Evolutionary conservation across 2,329 filamentous ascomycete species (phyloP).

Genomic region (Westerdykella sp.): DNA sequence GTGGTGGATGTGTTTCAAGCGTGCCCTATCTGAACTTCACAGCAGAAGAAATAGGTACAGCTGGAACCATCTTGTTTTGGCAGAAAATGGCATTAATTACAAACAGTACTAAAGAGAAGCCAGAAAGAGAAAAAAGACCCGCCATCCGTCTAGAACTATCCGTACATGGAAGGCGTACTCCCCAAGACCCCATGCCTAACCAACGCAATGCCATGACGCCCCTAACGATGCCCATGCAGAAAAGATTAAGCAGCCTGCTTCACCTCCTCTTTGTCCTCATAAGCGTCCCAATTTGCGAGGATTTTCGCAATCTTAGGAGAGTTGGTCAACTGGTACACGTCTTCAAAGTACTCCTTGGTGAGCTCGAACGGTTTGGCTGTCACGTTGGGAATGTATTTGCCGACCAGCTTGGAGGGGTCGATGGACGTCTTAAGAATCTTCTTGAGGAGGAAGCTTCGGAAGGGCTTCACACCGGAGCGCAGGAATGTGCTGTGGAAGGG

Average conservation of each 20-base stretch:
- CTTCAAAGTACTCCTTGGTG: conserved; percentile 98
- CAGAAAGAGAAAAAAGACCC: too few species aligned
- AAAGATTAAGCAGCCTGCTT: conserved; percentile 6
- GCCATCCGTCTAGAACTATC: too few species aligned
- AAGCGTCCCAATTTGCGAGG: conserved; percentile 66
- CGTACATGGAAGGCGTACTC: too few species aligned
- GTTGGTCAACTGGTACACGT: conserved; percentile 93
- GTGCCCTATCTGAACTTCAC: too few species aligned
- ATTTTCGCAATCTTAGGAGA: conserved; percentile 68
- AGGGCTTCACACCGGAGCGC: conserved; percentile 96
- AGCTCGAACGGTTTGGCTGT: conserved; percentile 92
- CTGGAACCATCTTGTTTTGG: too few species aligned
- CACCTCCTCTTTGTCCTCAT: conserved; percentile 39
- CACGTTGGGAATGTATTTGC: conserved; percentile 99
- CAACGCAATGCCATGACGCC: too few species aligned
- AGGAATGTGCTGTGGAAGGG: conserved; percentile 99
- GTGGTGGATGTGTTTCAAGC: too few species aligned
- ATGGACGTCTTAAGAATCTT: conserved; percentile 99
- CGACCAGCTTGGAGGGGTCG: conserved; percentile 90
- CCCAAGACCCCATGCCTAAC: too few species aligned
- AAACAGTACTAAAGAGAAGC: too few species aligned
- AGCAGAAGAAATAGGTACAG: too few species aligned
- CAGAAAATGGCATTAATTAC: too few species aligned
- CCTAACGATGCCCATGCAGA: too few species aligned
- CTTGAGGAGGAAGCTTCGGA: conserved; percentile 96